Evolutionary conservation across 192 early-diverging fungal species (phyloP).

Genomic region (Entrophospora sp.): DNA sequence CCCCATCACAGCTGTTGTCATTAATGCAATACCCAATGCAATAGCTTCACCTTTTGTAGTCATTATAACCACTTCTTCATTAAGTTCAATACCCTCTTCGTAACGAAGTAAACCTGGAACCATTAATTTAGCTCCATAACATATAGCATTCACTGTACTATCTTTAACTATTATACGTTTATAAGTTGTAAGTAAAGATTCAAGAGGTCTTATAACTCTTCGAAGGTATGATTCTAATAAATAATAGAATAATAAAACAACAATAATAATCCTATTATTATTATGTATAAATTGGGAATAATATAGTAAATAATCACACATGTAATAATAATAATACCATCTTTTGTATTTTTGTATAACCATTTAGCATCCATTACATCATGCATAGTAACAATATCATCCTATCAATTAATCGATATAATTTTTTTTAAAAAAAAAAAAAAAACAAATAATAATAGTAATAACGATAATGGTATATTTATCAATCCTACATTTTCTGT

Average conservation of each 20-base stretch:
- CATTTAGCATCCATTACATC: slow-evolving; percentile 98
- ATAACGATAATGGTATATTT: not conserved
- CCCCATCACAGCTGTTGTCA: slow-evolving; percentile 97
- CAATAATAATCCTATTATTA: too few species aligned
- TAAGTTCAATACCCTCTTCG: slow-evolving; percentile 89
- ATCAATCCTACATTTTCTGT: slow-evolving; percentile 66
- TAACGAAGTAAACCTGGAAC: slow-evolving; percentile 94
- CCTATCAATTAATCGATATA: slow-evolving; percentile 29
- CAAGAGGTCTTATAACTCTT: slow-evolving; percentile 85
- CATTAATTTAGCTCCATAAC: slow-evolving; percentile 99
- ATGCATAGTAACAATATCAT: slow-evolving; percentile 97
- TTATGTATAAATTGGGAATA: not conserved
- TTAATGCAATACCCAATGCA: slow-evolving; percentile 92
- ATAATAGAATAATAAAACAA: not conserved
- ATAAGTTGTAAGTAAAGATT: slow-evolving; percentile 87
- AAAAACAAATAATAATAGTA: not conserved
- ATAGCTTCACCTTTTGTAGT: slow-evolving; percentile 99
- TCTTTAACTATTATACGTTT: slow-evolving; percentile 99
- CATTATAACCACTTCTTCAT: slow-evolving; percentile 98
- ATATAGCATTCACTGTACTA: slow-evolving; percentile 95
- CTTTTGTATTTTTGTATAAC: slow-evolving; percentile 95
- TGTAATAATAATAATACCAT: too few species aligned
- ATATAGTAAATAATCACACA: not conserved
- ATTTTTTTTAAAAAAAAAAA: not conserved
- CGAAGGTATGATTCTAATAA: slow-evolving; percentile 82